Evolutionary conservation across 805 yeast genomes (phyloP), one percentile per base, ranked within the genome.

Genomic region (Candida ascalaphidarum): DNA sequence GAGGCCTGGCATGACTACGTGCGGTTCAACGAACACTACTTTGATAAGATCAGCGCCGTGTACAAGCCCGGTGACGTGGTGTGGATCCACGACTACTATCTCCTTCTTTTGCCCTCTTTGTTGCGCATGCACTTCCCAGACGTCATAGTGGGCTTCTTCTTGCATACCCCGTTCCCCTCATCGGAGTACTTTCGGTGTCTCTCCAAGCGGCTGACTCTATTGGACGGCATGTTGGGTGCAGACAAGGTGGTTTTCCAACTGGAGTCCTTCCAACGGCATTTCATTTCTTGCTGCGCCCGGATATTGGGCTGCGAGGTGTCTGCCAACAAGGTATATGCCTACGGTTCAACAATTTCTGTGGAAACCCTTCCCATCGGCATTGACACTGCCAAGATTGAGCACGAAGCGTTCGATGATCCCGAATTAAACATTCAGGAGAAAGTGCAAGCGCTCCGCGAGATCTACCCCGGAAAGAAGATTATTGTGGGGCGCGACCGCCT

Each of bases 151-250:
- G 92, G 89, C 10, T 73, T 82, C 29, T 86, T 73, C 53, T 56
- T 88, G 39, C 96, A 88, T 52, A 71, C 84, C 3, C 95, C 96
- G n/a, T 88, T 89, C 68, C 96, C 96, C 9, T 77, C 95, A 15
- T 78, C 86, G 11, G 99, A 92, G 55, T 86, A 88, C 52, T 85
- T 92, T 59, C 70, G 96, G 36, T 82, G 95, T 41, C 56, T 94
- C 20, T 77, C 95, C 21, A 82, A 82, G 54, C 71, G 98, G 40
- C 68, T 75, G 32, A 80, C 82, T 46, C 61, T 92, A 27, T 65
- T 92, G 33, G 94, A 84, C 46, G 97, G 98, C 11, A 71, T 92
- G 71, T 68, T 92, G 27, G 97, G 97, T 14, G 76, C 95, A 5
- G 83, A 85, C 49, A 73, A 77, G 44, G 71, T 92, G 26, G 86